Conservation (phyloP, 768 basidiomycete genomes). For the Rhodosporidiobolus sp. region DNA sequence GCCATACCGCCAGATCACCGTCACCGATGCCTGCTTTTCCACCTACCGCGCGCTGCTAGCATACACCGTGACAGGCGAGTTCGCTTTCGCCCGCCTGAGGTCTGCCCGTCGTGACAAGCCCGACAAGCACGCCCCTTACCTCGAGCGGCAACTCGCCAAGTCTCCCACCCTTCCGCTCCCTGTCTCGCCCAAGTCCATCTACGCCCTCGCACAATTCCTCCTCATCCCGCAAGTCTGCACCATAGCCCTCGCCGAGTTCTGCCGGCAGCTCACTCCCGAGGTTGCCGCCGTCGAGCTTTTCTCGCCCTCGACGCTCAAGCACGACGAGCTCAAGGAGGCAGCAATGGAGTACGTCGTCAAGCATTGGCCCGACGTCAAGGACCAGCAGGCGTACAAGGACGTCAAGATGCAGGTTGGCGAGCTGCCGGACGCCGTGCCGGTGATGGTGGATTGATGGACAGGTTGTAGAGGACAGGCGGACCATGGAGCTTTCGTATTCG, state of each 20-base stretch:
- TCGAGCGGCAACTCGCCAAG: accelerated
- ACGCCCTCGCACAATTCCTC: conserved; percentile 16
- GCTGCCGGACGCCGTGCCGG: too few relatives aligned
- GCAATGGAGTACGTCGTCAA: not conserved
- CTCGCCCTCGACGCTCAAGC: not conserved
- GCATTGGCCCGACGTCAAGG: not conserved
- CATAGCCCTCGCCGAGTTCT: not conserved
- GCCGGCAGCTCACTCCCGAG: not conserved
- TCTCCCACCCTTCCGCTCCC: not conserved
- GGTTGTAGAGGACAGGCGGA: too few relatives aligned
- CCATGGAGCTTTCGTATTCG: too few relatives aligned
- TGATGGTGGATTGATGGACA: too few relatives aligned
- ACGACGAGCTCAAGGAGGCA: not conserved
- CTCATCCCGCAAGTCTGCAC: not conserved
- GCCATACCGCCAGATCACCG: not conserved
- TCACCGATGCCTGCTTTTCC: not conserved
- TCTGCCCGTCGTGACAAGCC: not conserved
- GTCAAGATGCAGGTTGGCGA: too few relatives aligned
- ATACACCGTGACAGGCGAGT: not conserved
- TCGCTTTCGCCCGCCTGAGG: not conserved
- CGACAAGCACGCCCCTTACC: not conserved
- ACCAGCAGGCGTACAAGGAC: not conserved
- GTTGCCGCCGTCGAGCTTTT: conserved; percentile 7
- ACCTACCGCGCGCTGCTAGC: conserved; percentile 4
- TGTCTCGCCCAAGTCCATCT: conserved; percentile 9